These are phyloP conservation scores for Penicillium digitatum DNA, from an alignment of 2,329 filamentous ascomycete species.

Conservation along the genomic window DNA sequence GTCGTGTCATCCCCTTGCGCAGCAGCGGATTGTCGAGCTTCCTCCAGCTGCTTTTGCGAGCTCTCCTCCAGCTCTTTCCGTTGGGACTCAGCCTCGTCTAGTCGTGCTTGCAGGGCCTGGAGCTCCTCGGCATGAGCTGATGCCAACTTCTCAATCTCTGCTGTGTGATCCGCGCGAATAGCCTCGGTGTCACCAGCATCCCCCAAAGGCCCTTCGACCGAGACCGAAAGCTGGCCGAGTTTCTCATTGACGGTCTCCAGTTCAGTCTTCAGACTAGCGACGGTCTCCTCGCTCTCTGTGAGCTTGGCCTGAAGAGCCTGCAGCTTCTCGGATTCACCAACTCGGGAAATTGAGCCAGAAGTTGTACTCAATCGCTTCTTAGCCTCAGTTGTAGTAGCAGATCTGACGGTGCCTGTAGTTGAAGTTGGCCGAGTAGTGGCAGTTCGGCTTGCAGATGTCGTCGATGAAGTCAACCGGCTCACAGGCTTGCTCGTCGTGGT, in stretches of 20 bases:
- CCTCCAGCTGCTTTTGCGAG: slow-evolving; percentile 38
- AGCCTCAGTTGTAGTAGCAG: slow-evolving; percentile 25
- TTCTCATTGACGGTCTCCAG: slow-evolving; percentile 37
- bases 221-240: slow-evolving; percentile 30
- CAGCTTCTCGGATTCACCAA: slow-evolving; percentile 34
- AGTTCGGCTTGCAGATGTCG: slow-evolving; percentile 25
- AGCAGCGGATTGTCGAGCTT: slow-evolving; percentile 35
- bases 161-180: slow-evolving; percentile 30
- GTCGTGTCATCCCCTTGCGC: slow-evolving; percentile 37
- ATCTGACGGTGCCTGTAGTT: slow-evolving; percentile 21
- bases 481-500: slow-evolving; percentile 25
- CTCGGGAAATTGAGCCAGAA: slow-evolving; percentile 24
- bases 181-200: slow-evolving; percentile 23
- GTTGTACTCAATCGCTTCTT: slow-evolving; percentile 40
- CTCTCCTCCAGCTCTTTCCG: slow-evolving; percentile 38
- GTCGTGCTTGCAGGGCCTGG: slow-evolving; percentile 30
- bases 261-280: slow-evolving; percentile 33
- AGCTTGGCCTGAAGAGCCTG: slow-evolving; percentile 36
- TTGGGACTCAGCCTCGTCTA: slow-evolving; percentile 37
- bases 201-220: slow-evolving; percentile 23
- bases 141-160: slow-evolving; percentile 33
- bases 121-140: slow-evolving; percentile 33
- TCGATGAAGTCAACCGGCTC: slow-evolving; percentile 23
- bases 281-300: slow-evolving; percentile 36
- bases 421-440: slow-evolving; percentile 26